Percentiles rank a stretch among this genome's conserved stretches.
Evolutionary conservation across 139 green algal genomes (phyloP).

Genomic region (Pleodorina starrii): DNA sequence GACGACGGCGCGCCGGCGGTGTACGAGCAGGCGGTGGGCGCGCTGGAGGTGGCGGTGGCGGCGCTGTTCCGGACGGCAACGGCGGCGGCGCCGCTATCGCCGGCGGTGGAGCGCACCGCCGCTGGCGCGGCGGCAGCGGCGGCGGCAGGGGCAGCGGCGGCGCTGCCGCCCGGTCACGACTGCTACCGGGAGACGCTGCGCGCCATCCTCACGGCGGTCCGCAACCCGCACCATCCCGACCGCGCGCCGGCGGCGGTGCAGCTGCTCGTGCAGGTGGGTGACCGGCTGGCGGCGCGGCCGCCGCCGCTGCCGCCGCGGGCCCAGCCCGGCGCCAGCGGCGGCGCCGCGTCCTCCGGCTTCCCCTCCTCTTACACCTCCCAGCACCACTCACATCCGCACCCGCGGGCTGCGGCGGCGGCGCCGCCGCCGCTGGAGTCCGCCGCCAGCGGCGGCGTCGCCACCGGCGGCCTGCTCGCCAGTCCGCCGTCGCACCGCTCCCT

Average conservation of each 20-base stretch:
- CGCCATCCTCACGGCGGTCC: slow-evolving; percentile 1
- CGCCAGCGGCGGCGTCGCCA: neutral
- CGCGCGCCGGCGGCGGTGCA: slow-evolving; percentile 10
- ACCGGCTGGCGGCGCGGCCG: slow-evolving; percentile 14
- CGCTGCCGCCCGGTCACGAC: slow-evolving; percentile 41
- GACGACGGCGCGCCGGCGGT: slow-evolving; percentile 68
- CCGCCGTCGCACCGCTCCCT: neutral
- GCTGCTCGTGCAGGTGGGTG: slow-evolving; percentile 24
- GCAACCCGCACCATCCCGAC: slow-evolving; percentile 14
- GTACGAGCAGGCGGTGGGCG: slow-evolving; percentile 73
- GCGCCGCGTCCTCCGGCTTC: neutral
- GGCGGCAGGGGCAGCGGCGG: neutral
- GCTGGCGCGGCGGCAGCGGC: neutral
- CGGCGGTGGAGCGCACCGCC: neutral
- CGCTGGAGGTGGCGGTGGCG: slow-evolving; percentile 72
- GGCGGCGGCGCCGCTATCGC: neutral
- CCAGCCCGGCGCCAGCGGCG: neutral
- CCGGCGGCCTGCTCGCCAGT: neutral
- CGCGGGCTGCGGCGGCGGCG: neutral
- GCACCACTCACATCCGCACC: neutral
- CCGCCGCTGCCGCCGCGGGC: neutral
- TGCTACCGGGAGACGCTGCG: slow-evolving; percentile 46
- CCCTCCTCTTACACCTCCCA: neutral
- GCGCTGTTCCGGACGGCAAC: slow-evolving; percentile 64
- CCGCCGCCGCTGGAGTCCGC: neutral